Conservation (phyloP, 441 rosid species). For the Populus hybrid region DNA sequence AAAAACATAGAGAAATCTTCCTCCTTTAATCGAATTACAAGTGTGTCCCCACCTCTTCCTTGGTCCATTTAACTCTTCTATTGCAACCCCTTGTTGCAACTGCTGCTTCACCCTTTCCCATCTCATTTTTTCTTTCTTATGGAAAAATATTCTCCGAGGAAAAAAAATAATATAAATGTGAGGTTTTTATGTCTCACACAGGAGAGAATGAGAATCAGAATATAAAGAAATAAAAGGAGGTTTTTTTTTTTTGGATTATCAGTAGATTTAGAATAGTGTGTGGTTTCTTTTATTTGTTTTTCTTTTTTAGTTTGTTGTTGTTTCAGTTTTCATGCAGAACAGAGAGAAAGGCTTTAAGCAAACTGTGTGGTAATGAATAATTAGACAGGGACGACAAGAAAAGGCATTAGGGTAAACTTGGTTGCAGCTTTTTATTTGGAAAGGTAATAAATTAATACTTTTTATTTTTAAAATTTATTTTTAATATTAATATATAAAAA, state of each 20-base stretch:
- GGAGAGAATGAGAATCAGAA: neutral
- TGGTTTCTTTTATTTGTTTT: too few relatives aligned
- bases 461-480: too few relatives aligned
- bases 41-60: conserved; percentile 99
- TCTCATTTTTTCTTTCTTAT: conserved; percentile 47
- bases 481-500: too few relatives aligned
- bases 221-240: neutral
- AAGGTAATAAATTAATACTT: too few relatives aligned
- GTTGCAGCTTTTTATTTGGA: too few relatives aligned
- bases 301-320: neutral
- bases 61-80: conserved; percentile 56
- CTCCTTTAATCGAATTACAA: conserved; percentile 81
- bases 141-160: neutral
- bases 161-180: too few relatives aligned
- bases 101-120: conserved; percentile 71
- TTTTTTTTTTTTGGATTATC: too few relatives aligned
- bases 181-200: neutral
- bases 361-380: neutral
- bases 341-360: neutral
- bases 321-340: neutral
- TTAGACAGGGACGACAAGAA: neutral
- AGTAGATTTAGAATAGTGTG: neutral
- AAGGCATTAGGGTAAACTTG: neutral
- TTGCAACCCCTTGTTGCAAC: conserved; percentile 20
- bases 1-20: conserved; percentile 79